Conservation (phyloP, 164 flowering plant genomes). For the Vitis riparia region DNA sequence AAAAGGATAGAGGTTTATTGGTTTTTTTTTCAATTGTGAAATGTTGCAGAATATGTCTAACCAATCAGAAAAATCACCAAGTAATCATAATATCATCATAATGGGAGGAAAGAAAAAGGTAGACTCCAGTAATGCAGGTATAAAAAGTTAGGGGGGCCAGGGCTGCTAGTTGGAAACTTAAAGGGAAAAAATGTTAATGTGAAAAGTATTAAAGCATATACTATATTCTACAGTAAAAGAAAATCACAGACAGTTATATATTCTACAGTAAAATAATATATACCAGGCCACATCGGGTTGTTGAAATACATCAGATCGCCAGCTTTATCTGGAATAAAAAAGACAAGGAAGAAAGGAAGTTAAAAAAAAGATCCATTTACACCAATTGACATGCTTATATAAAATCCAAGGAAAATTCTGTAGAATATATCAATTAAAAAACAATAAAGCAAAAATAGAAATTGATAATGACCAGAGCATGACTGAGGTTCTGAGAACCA, state of each 20-base stretch:
- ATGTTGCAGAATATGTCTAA: neutral
- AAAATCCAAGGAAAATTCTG: neutral
- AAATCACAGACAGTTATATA: neutral
- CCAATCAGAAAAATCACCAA: neutral
- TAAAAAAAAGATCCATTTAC: neutral
- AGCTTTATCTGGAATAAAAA: slow-evolving; percentile 34
- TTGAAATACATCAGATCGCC: slow-evolving; percentile 56
- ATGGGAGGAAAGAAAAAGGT: neutral
- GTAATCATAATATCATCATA: neutral
- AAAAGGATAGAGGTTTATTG: no score
- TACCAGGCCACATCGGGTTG: slow-evolving; percentile 99
- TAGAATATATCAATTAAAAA: neutral
- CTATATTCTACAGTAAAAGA: neutral
- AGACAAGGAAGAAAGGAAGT: neutral
- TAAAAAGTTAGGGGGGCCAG: neutral
- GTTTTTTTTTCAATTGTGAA: neutral
- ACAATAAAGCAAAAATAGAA: neutral
- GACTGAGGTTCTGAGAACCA: slow-evolving; percentile 83
- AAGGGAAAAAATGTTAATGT: neutral
- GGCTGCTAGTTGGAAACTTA: no score
- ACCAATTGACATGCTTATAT: no score
- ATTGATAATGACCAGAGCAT: slow-evolving; percentile 39
- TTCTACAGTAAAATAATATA: slow-evolving; percentile 2
- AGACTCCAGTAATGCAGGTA: no score
- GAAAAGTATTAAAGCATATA: neutral